A percentile compares a stretch with the other conserved stretches of the same genome.
Evolutionary conservation across 2,329 filamentous ascomycete species (phyloP).

Genomic region (Sordariomycetes sp.): DNA sequence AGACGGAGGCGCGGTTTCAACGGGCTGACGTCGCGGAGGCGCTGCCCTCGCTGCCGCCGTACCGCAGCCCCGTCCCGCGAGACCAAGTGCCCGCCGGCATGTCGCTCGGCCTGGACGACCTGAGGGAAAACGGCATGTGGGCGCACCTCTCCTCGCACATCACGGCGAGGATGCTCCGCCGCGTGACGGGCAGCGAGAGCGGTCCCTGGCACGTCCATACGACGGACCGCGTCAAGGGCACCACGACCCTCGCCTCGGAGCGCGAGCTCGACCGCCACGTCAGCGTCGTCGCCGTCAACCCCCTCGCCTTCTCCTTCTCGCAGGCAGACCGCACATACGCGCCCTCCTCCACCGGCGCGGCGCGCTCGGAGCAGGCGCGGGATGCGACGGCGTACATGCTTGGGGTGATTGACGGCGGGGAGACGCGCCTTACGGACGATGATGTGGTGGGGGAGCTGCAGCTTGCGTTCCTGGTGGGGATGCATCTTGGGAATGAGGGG

Average conservation of each 20-base stretch:
- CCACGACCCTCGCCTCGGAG: constrained; percentile 21
- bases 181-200: constrained; percentile 27
- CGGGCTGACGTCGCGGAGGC: constrained; percentile 23
- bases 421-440: constrained; percentile 14
- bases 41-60: constrained; percentile 28
- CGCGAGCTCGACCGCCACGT: constrained; percentile 22
- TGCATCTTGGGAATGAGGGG: constrained; percentile 41
- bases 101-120: constrained; percentile 11
- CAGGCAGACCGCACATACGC: constrained; percentile 28
- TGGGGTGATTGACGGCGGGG: constrained; percentile 19
- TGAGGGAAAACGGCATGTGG: constrained; percentile 29
- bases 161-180: constrained; percentile 26
- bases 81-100: constrained; percentile 5
- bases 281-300: constrained; percentile 16
- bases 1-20: constrained; percentile 29
- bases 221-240: constrained; percentile 33
- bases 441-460: constrained; percentile 47
- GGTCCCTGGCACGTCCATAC: constrained; percentile 40
- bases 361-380: constrained; percentile 27
- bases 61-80: constrained; percentile 20
- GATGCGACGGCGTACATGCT: constrained; percentile 35
- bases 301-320: constrained; percentile 34
- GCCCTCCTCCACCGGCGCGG: constrained; percentile 18
- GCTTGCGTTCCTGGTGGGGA: constrained; percentile 43
- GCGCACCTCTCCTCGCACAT: constrained; percentile 34